phyloP scores from a whole-genome alignment of 169 alveolate species.

The Cryptosporidium ubiquitum region DNA sequence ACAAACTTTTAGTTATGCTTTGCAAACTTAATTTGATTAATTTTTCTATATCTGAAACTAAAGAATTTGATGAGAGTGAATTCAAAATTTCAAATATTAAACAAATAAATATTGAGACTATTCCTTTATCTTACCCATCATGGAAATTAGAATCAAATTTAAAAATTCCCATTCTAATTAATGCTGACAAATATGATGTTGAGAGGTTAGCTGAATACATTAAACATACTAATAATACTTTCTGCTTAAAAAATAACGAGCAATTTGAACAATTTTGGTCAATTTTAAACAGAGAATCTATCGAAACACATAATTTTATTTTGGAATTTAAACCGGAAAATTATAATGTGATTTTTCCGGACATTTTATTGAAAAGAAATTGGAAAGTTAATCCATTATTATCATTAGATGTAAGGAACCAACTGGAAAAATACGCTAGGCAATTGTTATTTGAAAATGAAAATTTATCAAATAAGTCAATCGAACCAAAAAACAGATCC shows the following conservation, averaged over 20 bases:
- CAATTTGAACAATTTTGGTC: conserved; percentile 49
- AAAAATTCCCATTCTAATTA: conserved; percentile 11
- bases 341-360: conserved; percentile 15
- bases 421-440: conserved; percentile 55
- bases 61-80: background rate
- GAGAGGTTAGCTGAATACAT: conserved; percentile 18
- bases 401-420: conserved; percentile 16
- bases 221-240: background rate
- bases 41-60: background rate
- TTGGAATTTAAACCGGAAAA: background rate
- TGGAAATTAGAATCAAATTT: conserved; percentile 12
- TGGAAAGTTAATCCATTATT: conserved; percentile 51
- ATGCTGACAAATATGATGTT: background rate
- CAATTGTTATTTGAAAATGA: background rate
- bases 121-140: conserved; percentile 2
- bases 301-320: conserved; percentile 18
- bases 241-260: background rate
- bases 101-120: background rate
- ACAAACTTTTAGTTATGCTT: conserved; percentile 2
- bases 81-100: no score
- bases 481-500: background rate
- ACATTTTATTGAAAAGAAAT: conserved; percentile 36
- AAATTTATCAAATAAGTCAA: background rate
- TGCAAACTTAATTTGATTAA: conserved; percentile 21
- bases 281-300: conserved; percentile 4